These are phyloP conservation scores for Citrullus colocynthis DNA, from an alignment of 306 rosid species.

Conservation along the genomic window DNA sequence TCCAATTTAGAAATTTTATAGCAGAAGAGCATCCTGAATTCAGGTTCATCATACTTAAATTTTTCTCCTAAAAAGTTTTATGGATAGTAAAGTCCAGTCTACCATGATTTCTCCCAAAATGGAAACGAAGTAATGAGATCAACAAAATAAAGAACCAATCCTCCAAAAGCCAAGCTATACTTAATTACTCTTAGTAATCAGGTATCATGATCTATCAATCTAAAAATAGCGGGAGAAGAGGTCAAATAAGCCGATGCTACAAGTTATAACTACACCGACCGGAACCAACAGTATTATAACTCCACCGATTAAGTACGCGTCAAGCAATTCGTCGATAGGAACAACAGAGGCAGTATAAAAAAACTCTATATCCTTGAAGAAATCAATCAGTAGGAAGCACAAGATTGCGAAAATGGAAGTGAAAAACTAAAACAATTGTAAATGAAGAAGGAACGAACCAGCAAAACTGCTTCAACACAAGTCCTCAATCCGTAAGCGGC, in stretches of 20 bases:
- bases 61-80: neutral
- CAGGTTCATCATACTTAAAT: neutral
- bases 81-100: neutral
- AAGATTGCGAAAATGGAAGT: neutral
- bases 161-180: neutral
- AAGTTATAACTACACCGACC: neutral
- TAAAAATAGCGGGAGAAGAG: neutral
- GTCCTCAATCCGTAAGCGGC: constrained; percentile 62
- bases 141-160: neutral
- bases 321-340: neutral
- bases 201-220: neutral
- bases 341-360: neutral
- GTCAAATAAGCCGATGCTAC: neutral
- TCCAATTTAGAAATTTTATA: neutral
- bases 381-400: neutral
- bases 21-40: neutral
- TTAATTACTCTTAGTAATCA: neutral
- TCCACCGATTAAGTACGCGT: neutral
- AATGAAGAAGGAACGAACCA: constrained; percentile 36
- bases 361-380: neutral
- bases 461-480: constrained; percentile 58
- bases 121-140: neutral
- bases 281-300: neutral
- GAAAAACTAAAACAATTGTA: neutral
- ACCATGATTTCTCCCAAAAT: neutral